Conservation (phyloP, 768 basidiomycete species). For the Collybia mongolica region DNA sequence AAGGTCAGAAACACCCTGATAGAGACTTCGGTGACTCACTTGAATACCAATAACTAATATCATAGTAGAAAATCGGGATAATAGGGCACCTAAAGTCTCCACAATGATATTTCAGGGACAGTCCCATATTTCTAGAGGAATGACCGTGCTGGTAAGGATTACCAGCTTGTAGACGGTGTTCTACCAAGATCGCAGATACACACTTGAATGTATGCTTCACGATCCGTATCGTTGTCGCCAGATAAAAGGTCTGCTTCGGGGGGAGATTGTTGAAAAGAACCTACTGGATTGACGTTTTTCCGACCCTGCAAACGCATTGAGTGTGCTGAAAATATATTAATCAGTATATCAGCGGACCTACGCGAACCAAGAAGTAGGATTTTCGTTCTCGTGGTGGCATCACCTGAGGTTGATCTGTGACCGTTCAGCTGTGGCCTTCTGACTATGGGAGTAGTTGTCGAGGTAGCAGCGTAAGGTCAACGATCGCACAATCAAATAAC, state of each 20-base stretch:
- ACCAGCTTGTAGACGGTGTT: conserved; percentile 2
- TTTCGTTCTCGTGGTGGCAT: conserved; percentile 51
- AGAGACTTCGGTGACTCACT: conserved; percentile 42
- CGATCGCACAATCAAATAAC: too few relatives aligned
- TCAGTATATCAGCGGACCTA: conserved; percentile 38
- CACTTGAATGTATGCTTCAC: conserved; percentile 80
- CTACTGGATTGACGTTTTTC: conserved; percentile 89
- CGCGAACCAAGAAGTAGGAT: conserved; percentile 72
- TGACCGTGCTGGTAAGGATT: conserved; percentile 64
- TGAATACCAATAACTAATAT: conserved; percentile 96
- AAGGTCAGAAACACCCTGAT: not conserved
- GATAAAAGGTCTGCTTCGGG: conserved; percentile 84
- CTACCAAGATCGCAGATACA: conserved; percentile 24
- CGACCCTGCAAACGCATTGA: conserved; percentile 55
- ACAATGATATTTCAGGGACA: conserved; percentile 85
- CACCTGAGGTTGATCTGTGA: conserved; percentile 17
- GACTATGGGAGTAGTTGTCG: conserved; percentile 22
- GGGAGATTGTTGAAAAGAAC: conserved; percentile 87
- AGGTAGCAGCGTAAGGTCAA: conserved; percentile 32
- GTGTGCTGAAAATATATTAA: conserved; percentile 1
- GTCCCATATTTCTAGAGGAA: conserved; percentile 95
- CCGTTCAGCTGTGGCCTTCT: conserved; percentile 27
- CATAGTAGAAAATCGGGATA: conserved; percentile 80
- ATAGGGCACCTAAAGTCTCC: conserved; percentile 71
- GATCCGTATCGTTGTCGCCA: conserved; percentile 82